These are phyloP conservation scores for Podochytrium sp. DNA, from an alignment of 192 early-diverging fungal genomes.

Conservation along the genomic window DNA sequence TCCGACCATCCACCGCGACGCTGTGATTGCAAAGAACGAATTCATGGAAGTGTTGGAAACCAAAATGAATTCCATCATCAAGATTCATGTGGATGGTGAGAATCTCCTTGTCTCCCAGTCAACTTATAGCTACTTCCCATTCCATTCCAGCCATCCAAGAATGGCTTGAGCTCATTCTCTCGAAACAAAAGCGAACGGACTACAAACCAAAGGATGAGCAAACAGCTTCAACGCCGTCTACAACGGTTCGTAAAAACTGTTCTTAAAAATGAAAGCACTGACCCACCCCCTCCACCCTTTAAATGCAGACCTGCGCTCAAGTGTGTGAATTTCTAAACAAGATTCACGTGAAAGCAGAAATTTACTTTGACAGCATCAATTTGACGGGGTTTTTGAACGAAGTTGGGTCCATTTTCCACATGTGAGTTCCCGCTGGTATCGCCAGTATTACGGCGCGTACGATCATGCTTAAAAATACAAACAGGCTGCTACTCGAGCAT, in stretches of 20 bases:
- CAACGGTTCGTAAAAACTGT: conserved; percentile 28
- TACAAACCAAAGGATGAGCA: conserved; percentile 91
- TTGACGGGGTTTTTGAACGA: conserved; percentile 76
- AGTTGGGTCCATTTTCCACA: conserved; percentile 79
- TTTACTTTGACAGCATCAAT: conserved; percentile 76
- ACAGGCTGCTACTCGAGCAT: conserved; percentile 88
- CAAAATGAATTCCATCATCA: conserved; percentile 77
- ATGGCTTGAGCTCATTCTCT: conserved; percentile 71
- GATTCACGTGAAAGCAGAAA: conserved; percentile 61
- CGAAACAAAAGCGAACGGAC: conserved; percentile 86
- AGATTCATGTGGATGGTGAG: conserved; percentile 72
- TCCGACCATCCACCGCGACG: conserved; percentile 82
- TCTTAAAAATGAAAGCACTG: neutral
- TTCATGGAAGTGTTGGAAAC: conserved; percentile 82
- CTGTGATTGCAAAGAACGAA: conserved; percentile 85
- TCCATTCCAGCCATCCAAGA: conserved; percentile 60
- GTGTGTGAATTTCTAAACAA: conserved; percentile 77
- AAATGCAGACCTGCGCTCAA: conserved; percentile 73
- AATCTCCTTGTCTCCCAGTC: neutral
- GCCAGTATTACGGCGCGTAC: neutral
- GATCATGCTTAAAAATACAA: neutral
- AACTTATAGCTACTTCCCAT: conserved; percentile 11
- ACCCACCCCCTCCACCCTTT: too few species aligned
- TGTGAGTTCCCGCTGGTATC: conserved; percentile 48
- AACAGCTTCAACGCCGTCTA: conserved; percentile 46